These are phyloP conservation scores for Euclidium syriacum DNA, from an alignment of 345 rosid species.

Conservation along the genomic window DNA sequence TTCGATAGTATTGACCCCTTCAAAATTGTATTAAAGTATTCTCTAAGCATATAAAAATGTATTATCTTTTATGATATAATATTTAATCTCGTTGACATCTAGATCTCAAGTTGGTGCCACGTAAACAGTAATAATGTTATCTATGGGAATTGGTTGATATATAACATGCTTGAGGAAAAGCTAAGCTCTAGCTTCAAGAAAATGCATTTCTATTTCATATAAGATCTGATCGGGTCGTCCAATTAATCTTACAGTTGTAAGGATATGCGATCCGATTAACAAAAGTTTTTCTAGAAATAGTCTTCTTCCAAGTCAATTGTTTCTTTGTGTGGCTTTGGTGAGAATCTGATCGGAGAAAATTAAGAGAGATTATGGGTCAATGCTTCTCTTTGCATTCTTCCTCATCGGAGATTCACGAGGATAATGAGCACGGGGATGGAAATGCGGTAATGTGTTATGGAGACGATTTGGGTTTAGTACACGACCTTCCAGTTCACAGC, in stretches of 20 bases:
- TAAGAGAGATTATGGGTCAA: slow-evolving; percentile 23
- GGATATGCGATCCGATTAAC: neutral
- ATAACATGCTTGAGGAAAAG: neutral
- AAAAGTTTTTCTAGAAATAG: neutral
- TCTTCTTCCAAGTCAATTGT: neutral
- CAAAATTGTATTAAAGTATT: no score
- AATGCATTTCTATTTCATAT: neutral
- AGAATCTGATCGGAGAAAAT: neutral
- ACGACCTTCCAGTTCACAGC: slow-evolving; percentile 14
- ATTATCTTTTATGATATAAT: neutral
- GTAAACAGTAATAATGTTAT: slow-evolving; percentile 10
- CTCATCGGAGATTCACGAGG: slow-evolving; percentile 31
- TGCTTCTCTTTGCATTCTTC: slow-evolving; percentile 31
- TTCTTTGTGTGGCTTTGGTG: slow-evolving; percentile 1
- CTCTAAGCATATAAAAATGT: no score
- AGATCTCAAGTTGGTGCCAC: slow-evolving; percentile 19
- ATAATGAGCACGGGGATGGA: slow-evolving; percentile 27
- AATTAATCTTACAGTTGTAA: neutral
- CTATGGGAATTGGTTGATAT: neutral
- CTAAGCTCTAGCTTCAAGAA: slow-evolving; percentile 9
- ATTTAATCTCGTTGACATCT: neutral
- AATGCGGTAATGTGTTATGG: slow-evolving; percentile 31
- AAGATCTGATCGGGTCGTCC: slow-evolving; percentile 1
- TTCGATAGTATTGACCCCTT: no score
- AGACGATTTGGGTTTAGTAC: slow-evolving; percentile 17